Percentiles rank a stretch among this genome's conserved stretches.
Conservation (phyloP, 202 grass and related monocot species). For the Brachypodium distachyon region DNA sequence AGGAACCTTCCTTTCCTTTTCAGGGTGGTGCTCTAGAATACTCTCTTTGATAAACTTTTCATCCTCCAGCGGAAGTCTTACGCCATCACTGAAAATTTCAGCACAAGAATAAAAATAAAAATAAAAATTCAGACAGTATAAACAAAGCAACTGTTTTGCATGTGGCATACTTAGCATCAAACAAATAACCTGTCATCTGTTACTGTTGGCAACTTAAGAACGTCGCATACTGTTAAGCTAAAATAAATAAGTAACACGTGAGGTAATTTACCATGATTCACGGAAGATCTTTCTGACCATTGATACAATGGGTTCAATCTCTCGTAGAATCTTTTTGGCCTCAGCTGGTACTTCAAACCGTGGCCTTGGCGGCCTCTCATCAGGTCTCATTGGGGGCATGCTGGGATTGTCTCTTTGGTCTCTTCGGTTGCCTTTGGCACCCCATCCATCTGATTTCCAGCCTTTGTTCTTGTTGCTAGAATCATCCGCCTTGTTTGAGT, state of each 20-base stretch:
- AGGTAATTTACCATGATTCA: constrained; percentile 55
- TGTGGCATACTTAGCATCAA: constrained; percentile 9
- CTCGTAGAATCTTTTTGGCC: constrained; percentile 61
- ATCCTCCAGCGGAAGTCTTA: constrained; percentile 48
- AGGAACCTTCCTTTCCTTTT: constrained; percentile 60
- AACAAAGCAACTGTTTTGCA: background rate
- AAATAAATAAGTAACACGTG: constrained; percentile 11
- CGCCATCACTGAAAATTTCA: constrained; percentile 50
- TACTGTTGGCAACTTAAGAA: background rate
- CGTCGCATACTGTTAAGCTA: background rate
- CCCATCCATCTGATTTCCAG: constrained; percentile 58
- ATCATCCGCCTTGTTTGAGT: constrained; percentile 22
- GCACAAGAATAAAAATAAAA: constrained; percentile 18
- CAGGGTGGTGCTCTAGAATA: constrained; percentile 78
- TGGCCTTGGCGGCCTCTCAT: constrained; percentile 34
- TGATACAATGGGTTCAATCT: constrained; percentile 53
- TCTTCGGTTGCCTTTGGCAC: constrained; percentile 36
- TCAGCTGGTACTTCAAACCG: constrained; percentile 49
- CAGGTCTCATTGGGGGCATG: constrained; percentile 34
- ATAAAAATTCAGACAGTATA: background rate
- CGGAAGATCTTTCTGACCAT: constrained; percentile 63
- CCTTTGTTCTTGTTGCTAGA: constrained; percentile 26
- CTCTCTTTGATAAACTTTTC: constrained; percentile 69
- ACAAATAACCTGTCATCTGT: background rate
- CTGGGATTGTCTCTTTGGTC: constrained; percentile 36